Evolutionary conservation across 1,284 basidiomycete species (phyloP).

Genomic region (Stygiomarasmius scandens): DNA sequence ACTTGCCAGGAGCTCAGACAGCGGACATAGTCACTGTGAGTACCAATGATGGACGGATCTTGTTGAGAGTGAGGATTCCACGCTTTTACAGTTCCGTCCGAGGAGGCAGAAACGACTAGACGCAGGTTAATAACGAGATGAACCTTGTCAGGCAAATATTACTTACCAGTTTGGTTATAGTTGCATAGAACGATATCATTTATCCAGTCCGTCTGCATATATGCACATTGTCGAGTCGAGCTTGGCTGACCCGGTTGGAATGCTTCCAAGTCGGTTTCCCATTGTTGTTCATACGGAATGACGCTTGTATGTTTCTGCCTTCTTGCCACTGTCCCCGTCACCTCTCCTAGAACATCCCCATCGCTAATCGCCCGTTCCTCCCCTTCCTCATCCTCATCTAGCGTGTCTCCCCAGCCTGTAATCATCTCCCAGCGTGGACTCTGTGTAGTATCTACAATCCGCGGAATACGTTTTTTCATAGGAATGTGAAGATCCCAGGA

Average conservation of each 20-base stretch:
- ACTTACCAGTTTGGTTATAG: conserved; percentile 81
- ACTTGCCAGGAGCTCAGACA: conserved; percentile 77
- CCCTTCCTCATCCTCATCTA: conserved; percentile 60
- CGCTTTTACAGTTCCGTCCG: conserved; percentile 92
- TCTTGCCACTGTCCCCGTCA: conserved; percentile 39
- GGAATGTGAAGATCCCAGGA: conserved; percentile 88
- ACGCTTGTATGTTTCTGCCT: conserved; percentile 34
- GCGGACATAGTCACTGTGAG: conserved; percentile 91
- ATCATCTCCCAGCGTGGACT: conserved; percentile 67
- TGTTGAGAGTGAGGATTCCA: conserved; percentile 85
- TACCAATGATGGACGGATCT: conserved; percentile 78
- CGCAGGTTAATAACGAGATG: background rate
- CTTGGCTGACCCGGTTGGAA: conserved; percentile 50
- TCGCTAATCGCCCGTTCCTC: conserved; percentile 59
- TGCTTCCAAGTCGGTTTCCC: conserved; percentile 70
- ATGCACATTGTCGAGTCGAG: conserved; percentile 81
- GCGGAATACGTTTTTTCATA: conserved; percentile 45
- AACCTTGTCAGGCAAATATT: conserved; percentile 20
- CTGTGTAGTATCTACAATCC: conserved; percentile 26
- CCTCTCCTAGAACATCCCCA: conserved; percentile 78
- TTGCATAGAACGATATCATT: conserved; percentile 95
- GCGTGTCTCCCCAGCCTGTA: conserved; percentile 81
- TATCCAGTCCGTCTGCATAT: conserved; percentile 94
- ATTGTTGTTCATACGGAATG: conserved; percentile 71
- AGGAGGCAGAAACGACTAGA: conserved; percentile 89